These are phyloP conservation scores for Serendipita sp. DNA, from an alignment of 768 basidiomycete genomes.

Conservation along the genomic window DNA sequence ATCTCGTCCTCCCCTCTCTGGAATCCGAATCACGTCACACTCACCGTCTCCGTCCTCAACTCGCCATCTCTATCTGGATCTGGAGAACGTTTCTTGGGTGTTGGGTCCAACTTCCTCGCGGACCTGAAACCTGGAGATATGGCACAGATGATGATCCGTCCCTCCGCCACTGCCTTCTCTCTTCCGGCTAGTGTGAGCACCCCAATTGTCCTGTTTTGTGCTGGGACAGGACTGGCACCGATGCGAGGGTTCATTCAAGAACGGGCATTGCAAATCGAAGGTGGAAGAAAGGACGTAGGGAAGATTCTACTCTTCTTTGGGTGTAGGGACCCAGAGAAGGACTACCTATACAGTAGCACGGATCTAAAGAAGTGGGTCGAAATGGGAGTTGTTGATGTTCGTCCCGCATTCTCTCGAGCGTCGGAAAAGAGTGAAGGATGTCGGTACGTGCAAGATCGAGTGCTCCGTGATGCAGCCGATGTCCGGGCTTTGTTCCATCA, in stretches of 20 bases:
- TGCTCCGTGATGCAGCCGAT: neutral
- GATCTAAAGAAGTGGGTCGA: slow-evolving; percentile 30
- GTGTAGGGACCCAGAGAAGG: slow-evolving; percentile 26
- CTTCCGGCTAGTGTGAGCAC: slow-evolving; percentile 25
- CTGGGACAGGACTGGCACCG: slow-evolving; percentile 33
- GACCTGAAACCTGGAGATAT: slow-evolving; percentile 24
- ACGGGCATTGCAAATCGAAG: slow-evolving; percentile 28
- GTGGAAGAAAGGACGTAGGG: slow-evolving; percentile 26
- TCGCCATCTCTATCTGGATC: slow-evolving; percentile 23
- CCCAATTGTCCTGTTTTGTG: slow-evolving; percentile 31
- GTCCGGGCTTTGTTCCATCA: neutral
- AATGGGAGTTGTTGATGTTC: slow-evolving; percentile 28
- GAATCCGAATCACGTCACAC: slow-evolving; percentile 26
- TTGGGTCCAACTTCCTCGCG: slow-evolving; percentile 32
- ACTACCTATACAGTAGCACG: slow-evolving; percentile 28
- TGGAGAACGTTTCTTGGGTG: slow-evolving; percentile 26
- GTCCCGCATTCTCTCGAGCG: slow-evolving; percentile 26
- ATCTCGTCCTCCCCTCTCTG: slow-evolving; percentile 35
- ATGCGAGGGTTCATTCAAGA: slow-evolving; percentile 39
- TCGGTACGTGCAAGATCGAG: slow-evolving; percentile 24
- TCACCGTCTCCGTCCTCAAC: slow-evolving; percentile 32
- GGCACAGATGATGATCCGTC: slow-evolving; percentile 25
- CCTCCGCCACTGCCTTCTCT: slow-evolving; percentile 27
- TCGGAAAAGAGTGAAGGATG: slow-evolving; percentile 20
- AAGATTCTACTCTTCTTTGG: slow-evolving; percentile 32